Conservation (phyloP, 1,139 yeast species). For the Candida sanyaensis region DNA sequence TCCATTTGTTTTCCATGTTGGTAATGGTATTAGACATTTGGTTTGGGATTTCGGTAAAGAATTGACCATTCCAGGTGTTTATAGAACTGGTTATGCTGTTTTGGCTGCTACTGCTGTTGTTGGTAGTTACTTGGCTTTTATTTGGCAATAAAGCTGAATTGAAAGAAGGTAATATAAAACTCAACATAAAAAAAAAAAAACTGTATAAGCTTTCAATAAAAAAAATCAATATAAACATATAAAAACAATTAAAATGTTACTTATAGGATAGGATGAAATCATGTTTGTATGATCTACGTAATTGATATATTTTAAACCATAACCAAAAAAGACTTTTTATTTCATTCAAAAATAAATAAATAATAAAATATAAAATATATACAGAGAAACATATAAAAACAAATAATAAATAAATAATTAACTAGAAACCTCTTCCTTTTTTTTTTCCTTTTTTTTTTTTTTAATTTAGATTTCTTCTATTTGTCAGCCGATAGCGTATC, state of each 20-base stretch:
- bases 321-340: too few relatives aligned
- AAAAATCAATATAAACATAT: too few relatives aligned
- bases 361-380: too few relatives aligned
- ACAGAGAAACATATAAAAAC: conserved; percentile 9
- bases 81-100: conserved; percentile 87
- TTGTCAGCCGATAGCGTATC: conserved; percentile 22
- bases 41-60: conserved; percentile 87
- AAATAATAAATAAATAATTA: too few relatives aligned
- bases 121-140: conserved; percentile 59
- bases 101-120: conserved; percentile 68
- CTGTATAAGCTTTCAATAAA: conserved; percentile 1
- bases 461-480: conserved; percentile 10
- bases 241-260: too few relatives aligned
- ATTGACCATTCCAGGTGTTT: conserved; percentile 81
- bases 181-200: not conserved
- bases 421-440: too few relatives aligned
- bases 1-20: conserved; percentile 85
- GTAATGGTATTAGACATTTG: conserved; percentile 90
- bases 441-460: too few relatives aligned
- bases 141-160: conserved; percentile 17
- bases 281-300: too few relatives aligned
- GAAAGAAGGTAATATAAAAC: not conserved
- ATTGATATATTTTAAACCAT: too few relatives aligned
- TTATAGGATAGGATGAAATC: too few relatives aligned
- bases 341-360: too few relatives aligned